Evolutionary conservation across 495 filamentous ascomycete species (phyloP).

Genomic region (Penicillium paxilli): DNA sequence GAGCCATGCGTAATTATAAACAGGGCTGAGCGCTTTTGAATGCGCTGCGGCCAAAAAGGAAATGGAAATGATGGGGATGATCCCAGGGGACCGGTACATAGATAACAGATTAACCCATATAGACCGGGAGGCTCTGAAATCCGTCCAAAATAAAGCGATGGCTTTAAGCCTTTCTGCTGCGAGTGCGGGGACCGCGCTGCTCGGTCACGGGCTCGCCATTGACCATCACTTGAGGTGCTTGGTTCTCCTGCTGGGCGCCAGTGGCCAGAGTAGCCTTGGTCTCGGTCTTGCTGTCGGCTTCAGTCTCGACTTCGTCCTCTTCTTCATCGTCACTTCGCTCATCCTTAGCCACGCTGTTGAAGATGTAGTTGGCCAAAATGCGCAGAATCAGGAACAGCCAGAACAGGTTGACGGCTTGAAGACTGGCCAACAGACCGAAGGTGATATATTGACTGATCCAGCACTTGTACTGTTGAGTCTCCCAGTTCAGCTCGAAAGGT

Average conservation of each 20-base stretch:
- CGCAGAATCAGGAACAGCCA: conserved; percentile 83
- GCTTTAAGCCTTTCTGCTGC: conserved; percentile 24
- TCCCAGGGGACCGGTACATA: too few species aligned
- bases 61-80: conserved; percentile 6
- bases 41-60: not conserved
- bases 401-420: conserved; percentile 83
- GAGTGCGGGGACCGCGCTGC: conserved; percentile 23
- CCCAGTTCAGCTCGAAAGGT: conserved; percentile 85
- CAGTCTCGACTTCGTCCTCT: conserved; percentile 45
- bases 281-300: conserved; percentile 21
- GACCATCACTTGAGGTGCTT: conserved; percentile 36
- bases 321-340: conserved; percentile 64
- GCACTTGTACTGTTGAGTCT: conserved; percentile 81
- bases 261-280: conserved; percentile 30
- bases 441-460: conserved; percentile 74
- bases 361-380: conserved; percentile 62
- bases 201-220: conserved; percentile 39
- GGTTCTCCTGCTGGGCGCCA: conserved; percentile 37
- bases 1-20: conserved; percentile 21
- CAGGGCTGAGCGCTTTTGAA: conserved; percentile 2
- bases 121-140: too few species aligned
- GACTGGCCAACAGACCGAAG: conserved; percentile 62
- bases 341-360: conserved; percentile 51
- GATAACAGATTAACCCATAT: too few species aligned
- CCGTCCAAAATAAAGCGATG: too few species aligned